A percentile compares a stretch with the other conserved stretches of the same genome.
Conservation (phyloP, 768 basidiomycete species). For the Russula sp. region DNA sequence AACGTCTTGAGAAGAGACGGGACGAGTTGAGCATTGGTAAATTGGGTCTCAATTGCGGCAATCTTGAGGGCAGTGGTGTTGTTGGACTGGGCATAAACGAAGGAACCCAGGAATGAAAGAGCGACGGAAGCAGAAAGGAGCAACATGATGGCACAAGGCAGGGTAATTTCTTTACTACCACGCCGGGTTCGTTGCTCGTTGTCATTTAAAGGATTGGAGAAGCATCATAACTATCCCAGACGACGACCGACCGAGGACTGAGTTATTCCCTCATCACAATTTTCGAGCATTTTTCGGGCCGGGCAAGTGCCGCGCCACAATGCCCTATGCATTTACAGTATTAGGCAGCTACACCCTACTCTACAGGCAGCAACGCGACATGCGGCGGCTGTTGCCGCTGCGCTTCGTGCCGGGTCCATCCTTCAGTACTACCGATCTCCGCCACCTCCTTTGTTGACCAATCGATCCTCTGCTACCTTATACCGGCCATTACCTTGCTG, state of each 20-base stretch:
- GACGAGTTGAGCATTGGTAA: constrained; percentile 52
- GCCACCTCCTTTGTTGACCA: constrained; percentile 19
- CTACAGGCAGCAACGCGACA: too few relatives aligned
- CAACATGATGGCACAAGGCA: background rate
- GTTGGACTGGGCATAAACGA: constrained; percentile 41
- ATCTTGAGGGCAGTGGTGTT: constrained; percentile 39
- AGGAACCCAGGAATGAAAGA: constrained; percentile 37
- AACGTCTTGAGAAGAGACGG: constrained; percentile 59
- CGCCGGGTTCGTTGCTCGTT: background rate
- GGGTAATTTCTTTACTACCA: background rate
- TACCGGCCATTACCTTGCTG: too few relatives aligned
- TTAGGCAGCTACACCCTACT: too few relatives aligned
- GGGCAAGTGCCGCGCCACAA: too few relatives aligned
- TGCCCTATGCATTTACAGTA: too few relatives aligned
- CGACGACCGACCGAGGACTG: too few relatives aligned
- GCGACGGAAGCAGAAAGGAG: constrained; percentile 24
- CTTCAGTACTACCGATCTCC: constrained; percentile 19
- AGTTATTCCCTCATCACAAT: too few relatives aligned
- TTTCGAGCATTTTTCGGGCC: too few relatives aligned
- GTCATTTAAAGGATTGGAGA: background rate
- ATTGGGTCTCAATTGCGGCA: constrained; percentile 62
- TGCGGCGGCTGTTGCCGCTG: too few relatives aligned
- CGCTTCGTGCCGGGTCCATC: background rate
- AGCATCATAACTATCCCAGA: too few relatives aligned
- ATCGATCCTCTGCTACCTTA: constrained; percentile 14